Evolutionary conservation across 108 stramenopile species (phyloP).

Genomic region (Cyclotella choctawhatcheeana): DNA sequence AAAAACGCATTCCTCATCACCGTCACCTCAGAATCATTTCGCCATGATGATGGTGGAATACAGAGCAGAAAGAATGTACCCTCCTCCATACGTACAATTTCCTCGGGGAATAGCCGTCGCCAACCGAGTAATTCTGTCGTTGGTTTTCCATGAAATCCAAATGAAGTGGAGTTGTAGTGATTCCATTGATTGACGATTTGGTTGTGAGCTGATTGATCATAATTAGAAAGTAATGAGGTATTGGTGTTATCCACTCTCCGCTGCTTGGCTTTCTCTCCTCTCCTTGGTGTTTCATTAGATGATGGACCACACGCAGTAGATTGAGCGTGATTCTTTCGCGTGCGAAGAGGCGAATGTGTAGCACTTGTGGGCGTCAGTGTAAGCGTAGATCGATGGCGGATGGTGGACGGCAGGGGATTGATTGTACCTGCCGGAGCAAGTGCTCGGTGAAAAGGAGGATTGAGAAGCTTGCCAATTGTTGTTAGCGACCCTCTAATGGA

Average conservation of each 20-base stretch:
- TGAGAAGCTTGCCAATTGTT: background rate
- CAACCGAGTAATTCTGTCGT: background rate
- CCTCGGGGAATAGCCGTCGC: background rate
- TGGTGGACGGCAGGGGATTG: background rate
- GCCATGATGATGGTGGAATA: background rate
- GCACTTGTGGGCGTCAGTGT: background rate
- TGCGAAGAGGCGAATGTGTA: background rate
- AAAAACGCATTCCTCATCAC: background rate
- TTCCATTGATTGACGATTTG: background rate
- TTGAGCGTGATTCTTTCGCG: background rate
- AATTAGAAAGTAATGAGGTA: background rate
- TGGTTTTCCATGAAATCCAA: slow-evolving; percentile 8
- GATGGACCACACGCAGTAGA: background rate
- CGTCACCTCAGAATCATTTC: background rate
- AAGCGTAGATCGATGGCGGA: background rate
- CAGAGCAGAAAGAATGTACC: background rate
- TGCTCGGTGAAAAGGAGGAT: background rate
- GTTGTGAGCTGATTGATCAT: background rate
- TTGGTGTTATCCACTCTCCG: background rate
- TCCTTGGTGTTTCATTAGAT: background rate
- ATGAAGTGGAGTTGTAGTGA: background rate
- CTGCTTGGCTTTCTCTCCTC: background rate
- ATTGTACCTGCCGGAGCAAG: background rate
- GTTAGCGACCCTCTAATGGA: background rate
- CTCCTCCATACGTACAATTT: background rate